These are phyloP conservation scores for Furcasterigmium furcatum DNA, from an alignment of 2,329 filamentous ascomycete species.

Conservation along the genomic window DNA sequence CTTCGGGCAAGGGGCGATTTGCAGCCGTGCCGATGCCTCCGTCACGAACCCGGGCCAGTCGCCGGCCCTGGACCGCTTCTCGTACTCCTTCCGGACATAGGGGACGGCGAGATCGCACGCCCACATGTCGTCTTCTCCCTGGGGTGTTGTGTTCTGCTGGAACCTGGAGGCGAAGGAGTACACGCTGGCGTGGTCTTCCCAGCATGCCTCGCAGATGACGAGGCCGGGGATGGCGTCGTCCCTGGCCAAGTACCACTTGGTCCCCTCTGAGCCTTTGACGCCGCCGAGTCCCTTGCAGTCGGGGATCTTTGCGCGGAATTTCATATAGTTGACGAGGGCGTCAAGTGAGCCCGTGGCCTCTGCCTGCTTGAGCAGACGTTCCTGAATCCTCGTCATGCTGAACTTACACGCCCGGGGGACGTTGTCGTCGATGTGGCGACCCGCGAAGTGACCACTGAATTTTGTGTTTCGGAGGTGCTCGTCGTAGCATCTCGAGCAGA, in stretches of 20 bases:
- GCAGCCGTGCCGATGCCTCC: constrained; percentile 22
- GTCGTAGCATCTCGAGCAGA: constrained; percentile 35
- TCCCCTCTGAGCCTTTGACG: constrained; percentile 15
- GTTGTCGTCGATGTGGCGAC: constrained; percentile 14
- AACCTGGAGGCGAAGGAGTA: constrained; percentile 25
- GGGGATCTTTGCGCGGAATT: constrained; percentile 15
- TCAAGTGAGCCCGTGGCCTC: constrained; percentile 20
- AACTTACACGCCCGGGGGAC: constrained; percentile 30
- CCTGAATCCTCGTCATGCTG: constrained; percentile 23
- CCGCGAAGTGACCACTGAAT: constrained; percentile 22
- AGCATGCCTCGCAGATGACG: constrained; percentile 34
- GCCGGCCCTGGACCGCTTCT: constrained; percentile 13
- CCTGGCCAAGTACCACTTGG: constrained; percentile 24
- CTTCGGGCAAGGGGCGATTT: constrained; percentile 21
- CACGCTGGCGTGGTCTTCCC: constrained; percentile 24
- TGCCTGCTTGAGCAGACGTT: constrained; percentile 25
- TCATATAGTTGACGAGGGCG: constrained; percentile 23
- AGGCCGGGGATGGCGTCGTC: constrained; percentile 25
- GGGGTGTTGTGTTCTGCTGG: constrained; percentile 13
- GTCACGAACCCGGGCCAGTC: constrained; percentile 26
- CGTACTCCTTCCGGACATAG: constrained; percentile 24
- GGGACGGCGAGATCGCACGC: constrained; percentile 27
- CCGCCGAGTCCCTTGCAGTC: constrained; percentile 22
- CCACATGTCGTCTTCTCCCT: constrained; percentile 25
- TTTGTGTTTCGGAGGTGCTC: constrained; percentile 27